Base-by-base conservation (phyloP, 108 stramenopile genomes). In the Conticribra guillardii region DNA sequence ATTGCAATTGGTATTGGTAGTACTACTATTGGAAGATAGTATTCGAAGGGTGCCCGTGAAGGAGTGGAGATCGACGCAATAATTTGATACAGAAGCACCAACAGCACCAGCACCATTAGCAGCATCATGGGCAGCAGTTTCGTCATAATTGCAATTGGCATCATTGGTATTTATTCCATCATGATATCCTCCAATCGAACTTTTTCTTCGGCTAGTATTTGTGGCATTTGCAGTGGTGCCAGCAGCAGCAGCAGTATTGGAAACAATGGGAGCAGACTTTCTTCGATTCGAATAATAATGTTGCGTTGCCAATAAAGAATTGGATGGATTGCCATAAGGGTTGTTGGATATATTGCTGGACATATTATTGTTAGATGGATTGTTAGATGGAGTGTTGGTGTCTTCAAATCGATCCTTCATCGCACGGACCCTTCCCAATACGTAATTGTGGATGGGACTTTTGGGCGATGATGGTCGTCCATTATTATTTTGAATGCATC, bases 21-120 rank as follows among this genome's bases (percentile, higher is more conserved):
- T 45, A 47, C 27, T 33, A 24, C 0, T 22, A 22, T 5, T 5
- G 17, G 57, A 53, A 0, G 49, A 32, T 26, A 32, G 23, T 34
- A 72, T 62, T 26, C 33, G 53, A 4, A 72, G 61, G 1, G 71
- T 72, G 37, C 71, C 71, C 0, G 71, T 63, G 54, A 72, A 72
- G 2, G 53, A 63, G 27, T 29, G 41, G 17, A 72, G 51, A 19
- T 72, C 60, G 33, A 72, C 31, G 41, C 15, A 63, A 33, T 63
- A 72, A 65, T 14, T 34, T 22, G 47, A 24, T 50, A 22, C 27
- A 50, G 30, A 4, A 64, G n/a, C 28, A 34, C 32, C 58, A 31
- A 2, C 48, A 64, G 19, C 48, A 50, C n/a, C n/a, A n/a, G n/a
- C n/a, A n/a, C n/a, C n/a, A n/a, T n/a, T n/a, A n/a, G n/a, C n/a